phyloP scores from a whole-genome alignment of 441 rosid genomes.

The Mallotus repandus region DNA sequence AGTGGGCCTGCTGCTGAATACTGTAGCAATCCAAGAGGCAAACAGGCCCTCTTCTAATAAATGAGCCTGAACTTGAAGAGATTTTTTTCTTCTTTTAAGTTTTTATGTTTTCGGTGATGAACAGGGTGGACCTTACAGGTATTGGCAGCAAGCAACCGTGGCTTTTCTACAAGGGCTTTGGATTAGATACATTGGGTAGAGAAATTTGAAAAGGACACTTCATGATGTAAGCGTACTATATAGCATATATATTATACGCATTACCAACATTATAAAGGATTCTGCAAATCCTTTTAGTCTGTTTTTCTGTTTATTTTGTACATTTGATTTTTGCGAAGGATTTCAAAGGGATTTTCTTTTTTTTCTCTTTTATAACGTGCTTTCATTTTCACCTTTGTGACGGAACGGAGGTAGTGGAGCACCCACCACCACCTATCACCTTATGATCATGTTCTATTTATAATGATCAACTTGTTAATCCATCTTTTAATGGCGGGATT shows the following conservation, averaged over 20 bases:
- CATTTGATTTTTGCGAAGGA: background rate
- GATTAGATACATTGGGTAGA: constrained; percentile 23
- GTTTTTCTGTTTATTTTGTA: constrained; percentile 10
- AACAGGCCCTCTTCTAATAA: constrained; percentile 17
- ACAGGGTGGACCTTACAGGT: constrained; percentile 19
- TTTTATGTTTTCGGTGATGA: constrained; percentile 1
- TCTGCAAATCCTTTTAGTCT: constrained; percentile 9
- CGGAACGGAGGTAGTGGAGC: background rate
- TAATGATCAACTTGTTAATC: too few relatives aligned
- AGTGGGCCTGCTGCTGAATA: constrained; percentile 27
- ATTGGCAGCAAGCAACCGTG: constrained; percentile 27
- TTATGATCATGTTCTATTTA: too few relatives aligned
- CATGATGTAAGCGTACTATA: constrained; percentile 4
- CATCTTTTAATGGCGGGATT: too few relatives aligned
- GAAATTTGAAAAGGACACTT: constrained; percentile 32
- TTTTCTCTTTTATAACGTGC: background rate
- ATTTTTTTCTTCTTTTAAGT: background rate
- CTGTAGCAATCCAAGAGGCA: constrained; percentile 18
- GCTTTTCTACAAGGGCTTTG: too few relatives aligned
- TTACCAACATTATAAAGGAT: background rate
- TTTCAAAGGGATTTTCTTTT: background rate
- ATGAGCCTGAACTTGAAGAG: background rate
- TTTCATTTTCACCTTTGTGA: constrained; percentile 15
- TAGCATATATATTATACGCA: background rate
- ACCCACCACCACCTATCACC: too few relatives aligned